Evolutionary conservation across 202 grass and related monocot species (phyloP), one percentile per base, ranked within the genome.

Genomic region (Panicum hallii): DNA sequence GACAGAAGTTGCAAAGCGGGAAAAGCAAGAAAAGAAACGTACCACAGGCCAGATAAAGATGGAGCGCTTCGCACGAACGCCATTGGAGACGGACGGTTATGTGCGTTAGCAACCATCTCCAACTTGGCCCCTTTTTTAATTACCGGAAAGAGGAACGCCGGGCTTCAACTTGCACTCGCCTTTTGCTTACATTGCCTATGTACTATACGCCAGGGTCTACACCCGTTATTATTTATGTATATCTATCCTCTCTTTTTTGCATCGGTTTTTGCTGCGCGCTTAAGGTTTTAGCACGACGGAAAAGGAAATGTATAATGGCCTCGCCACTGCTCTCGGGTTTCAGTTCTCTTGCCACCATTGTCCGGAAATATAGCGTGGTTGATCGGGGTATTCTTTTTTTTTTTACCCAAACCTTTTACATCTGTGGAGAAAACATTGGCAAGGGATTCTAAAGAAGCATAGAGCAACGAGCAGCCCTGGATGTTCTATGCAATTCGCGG

Each of bases 61-160:
- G 3, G 0, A 16, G 41, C 16, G 34, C 42, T 19, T 58, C 69
- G 41, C 79, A 65, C 15, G 63, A 68, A 23, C 43, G 38, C 11
- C 46, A 58, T 66, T 79, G 79, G 78, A 70, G 82, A 79, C 71
- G 46, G 82, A 79, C 71, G 46, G 86, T 91, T 88, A 79, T 74
- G 44, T 53, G 45, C 45, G 82, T 82, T 54, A 67, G 14, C 82
- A 65, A 72, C 64, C 28, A 72, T 70, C 85, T 42, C 76, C 72
- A 16, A 34, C 45, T 54, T 54, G 23, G 69, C 81, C 23, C 4
- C 22, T 72, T 66, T 65, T 4, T 65, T n/a, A n/a, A n/a, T n/a
- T 65, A 14, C 32, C 63, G 7, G 5, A 65, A 65, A 65, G 63
- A 65, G 13, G 14, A 65, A 17, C 14, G 19, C 7, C 17, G 13